Percentiles rank a stretch among this genome's conserved stretches.
phyloP scores from a whole-genome alignment of 2,329 filamentous ascomycete genomes.

The Neofusicoccum umdonicola region DNA sequence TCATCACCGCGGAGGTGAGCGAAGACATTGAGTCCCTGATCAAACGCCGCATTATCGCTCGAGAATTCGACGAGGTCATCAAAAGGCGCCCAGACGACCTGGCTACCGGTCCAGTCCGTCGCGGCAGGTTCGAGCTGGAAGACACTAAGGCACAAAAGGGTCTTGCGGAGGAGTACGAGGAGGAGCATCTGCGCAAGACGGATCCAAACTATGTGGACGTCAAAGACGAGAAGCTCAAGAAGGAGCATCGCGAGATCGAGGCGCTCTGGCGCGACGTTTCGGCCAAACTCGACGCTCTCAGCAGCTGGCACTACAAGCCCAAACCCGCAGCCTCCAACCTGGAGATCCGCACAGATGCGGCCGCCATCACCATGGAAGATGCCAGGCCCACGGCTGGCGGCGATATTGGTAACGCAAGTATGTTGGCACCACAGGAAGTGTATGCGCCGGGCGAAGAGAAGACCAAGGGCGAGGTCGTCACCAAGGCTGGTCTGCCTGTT shows the following conservation, averaged over 20 bases:
- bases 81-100: conserved; percentile 75
- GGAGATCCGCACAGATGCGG: conserved; percentile 84
- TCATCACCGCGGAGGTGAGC: conserved; percentile 87
- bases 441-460: conserved; percentile 75
- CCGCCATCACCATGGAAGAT: conserved; percentile 93
- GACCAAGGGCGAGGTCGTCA: conserved; percentile 69
- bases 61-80: conserved; percentile 89
- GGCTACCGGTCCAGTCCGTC: conserved; percentile 60
- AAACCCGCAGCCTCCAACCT: conserved; percentile 78
- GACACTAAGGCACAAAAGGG: conserved; percentile 85
- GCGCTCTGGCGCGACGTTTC: conserved; percentile 78
- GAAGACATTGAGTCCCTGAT: conserved; percentile 92
- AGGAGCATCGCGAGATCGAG: conserved; percentile 80
- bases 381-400: conserved; percentile 81
- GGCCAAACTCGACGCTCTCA: conserved; percentile 80
- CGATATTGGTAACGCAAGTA: conserved; percentile 65
- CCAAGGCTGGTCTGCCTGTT: conserved; percentile 74
- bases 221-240: conserved; percentile 76
- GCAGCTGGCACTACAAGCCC: conserved; percentile 93
- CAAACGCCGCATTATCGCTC: conserved; percentile 84
- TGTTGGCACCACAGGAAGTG: conserved; percentile 90
- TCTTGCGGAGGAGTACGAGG: conserved; percentile 90
- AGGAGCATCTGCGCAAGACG: conserved; percentile 76
- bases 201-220: conserved; percentile 81
- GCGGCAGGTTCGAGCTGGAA: conserved; percentile 76